These are phyloP conservation scores for Ogataea thermomethanolica DNA, from an alignment of 805 yeast genomes.

Conservation along the genomic window DNA sequence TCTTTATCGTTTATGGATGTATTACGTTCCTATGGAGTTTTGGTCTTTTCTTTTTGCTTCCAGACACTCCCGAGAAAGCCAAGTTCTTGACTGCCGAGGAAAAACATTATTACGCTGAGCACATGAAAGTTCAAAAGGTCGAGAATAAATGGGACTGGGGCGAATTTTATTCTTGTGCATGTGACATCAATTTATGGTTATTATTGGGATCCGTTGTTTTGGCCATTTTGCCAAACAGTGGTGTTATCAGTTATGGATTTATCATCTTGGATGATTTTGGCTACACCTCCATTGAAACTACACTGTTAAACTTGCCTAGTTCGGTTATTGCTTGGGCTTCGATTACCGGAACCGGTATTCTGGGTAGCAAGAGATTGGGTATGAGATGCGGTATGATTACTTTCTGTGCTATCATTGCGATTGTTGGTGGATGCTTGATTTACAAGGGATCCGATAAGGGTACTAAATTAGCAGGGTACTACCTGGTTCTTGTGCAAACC, in stretches of 20 bases:
- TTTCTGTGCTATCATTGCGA: constrained; percentile 20
- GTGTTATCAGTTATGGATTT: constrained; percentile 43
- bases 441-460: constrained; percentile 26
- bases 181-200: constrained; percentile 49
- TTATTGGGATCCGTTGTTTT: constrained; percentile 42
- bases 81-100: constrained; percentile 43
- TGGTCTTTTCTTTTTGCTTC: constrained; percentile 32
- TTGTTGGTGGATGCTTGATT: constrained; percentile 30
- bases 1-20: constrained; percentile 59
- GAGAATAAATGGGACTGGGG: constrained; percentile 49
- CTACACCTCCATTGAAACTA: constrained; percentile 29
- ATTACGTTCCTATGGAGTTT: constrained; percentile 42
- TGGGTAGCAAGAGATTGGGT: constrained; percentile 28
- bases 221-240: constrained; percentile 44
- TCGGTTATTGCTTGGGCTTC: constrained; percentile 36
- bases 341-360: constrained; percentile 25
- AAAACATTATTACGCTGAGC: constrained; percentile 44
- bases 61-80: constrained; percentile 46
- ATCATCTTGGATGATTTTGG: constrained; percentile 38
- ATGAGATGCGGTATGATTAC: constrained; percentile 33
- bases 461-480: constrained; percentile 32
- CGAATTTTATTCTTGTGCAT: constrained; percentile 50
- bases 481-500: constrained; percentile 26
- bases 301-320: constrained; percentile 37
- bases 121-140: constrained; percentile 55